Percentiles rank a stretch among this genome's conserved stretches.
These are phyloP conservation scores for Coemansia sp. DNA, from an alignment of 192 early-diverging fungal genomes.

Conservation along the genomic window DNA sequence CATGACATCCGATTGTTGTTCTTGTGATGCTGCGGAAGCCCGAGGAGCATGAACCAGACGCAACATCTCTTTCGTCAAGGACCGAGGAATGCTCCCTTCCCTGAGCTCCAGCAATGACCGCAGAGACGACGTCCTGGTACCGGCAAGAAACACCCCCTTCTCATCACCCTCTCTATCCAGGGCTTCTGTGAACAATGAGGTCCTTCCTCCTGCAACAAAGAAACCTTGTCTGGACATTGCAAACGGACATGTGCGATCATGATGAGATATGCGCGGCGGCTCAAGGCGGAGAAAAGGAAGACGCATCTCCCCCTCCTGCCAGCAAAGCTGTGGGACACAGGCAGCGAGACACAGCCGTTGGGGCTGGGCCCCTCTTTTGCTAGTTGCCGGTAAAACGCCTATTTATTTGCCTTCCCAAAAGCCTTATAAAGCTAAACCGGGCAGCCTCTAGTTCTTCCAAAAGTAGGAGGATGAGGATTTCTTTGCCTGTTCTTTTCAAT, in stretches of 20 bases:
- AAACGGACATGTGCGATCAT: conserved; percentile 3
- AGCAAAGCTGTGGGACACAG: neutral
- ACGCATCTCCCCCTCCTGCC: no score
- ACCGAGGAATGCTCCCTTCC: neutral
- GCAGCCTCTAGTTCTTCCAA: neutral
- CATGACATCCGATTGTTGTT: conserved; percentile 2
- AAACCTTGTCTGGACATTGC: neutral
- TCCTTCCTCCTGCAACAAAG: neutral
- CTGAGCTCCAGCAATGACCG: neutral
- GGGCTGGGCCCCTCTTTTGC: neutral
- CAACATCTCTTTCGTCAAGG: neutral
- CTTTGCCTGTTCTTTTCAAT: neutral
- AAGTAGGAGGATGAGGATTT: neutral
- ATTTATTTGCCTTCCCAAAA: conserved; percentile 2
- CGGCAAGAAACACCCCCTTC: neutral
- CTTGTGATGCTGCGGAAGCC: neutral
- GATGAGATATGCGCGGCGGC: conserved; percentile 1
- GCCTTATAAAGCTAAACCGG: neutral
- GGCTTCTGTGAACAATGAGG: neutral
- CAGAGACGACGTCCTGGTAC: neutral
- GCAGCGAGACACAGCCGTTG: neutral
- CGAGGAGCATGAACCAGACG: no score
- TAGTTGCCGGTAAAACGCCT: neutral
- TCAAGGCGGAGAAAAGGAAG: neutral
- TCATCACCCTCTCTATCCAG: neutral